phyloP scores from a whole-genome alignment of 495 filamentous ascomycete genomes.

The Hypoxylon fuscum region DNA sequence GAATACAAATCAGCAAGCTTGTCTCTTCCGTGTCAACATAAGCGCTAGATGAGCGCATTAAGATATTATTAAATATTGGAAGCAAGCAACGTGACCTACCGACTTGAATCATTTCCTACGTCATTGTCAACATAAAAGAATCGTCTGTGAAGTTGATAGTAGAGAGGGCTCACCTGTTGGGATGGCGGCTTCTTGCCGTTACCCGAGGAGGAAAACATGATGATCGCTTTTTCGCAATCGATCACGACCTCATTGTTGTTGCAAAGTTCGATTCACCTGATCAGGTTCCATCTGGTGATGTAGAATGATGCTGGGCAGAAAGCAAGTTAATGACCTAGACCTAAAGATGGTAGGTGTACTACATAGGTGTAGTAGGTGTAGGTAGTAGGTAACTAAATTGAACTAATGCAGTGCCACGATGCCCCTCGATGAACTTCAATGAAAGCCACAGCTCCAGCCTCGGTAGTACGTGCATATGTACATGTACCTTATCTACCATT shows the following conservation, averaged over 20 bases:
- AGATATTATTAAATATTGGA: background rate
- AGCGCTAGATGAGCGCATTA: slow-evolving; percentile 31
- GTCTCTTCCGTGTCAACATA: slow-evolving; percentile 14
- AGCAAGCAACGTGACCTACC: slow-evolving; percentile 65
- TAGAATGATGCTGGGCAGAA: slow-evolving; percentile 1
- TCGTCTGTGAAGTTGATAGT: slow-evolving; percentile 1
- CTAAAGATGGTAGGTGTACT: background rate
- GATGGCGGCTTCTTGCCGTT: slow-evolving; percentile 71
- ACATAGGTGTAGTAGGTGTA: slow-evolving; percentile 15
- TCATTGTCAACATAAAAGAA: slow-evolving; percentile 43
- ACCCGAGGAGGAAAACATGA: slow-evolving; percentile 65
- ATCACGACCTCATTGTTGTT: slow-evolving; percentile 39
- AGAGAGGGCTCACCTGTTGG: slow-evolving; percentile 69
- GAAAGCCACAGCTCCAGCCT: slow-evolving; percentile 30
- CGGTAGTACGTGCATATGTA: slow-evolving; percentile 2
- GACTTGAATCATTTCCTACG: slow-evolving; percentile 99
- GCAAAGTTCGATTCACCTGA: slow-evolving; percentile 10
- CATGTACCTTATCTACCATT: background rate
- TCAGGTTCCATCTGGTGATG: background rate
- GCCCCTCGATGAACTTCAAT: slow-evolving; percentile 20
- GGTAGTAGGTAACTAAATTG: slow-evolving; percentile 10
- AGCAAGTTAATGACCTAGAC: background rate
- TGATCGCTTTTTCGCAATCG: slow-evolving; percentile 27
- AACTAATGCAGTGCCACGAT: slow-evolving; percentile 29
- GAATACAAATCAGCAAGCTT: slow-evolving; percentile 30